These are phyloP conservation scores for Aphanocladium album DNA, from an alignment of 2,329 filamentous ascomycete species.

Conservation along the genomic window DNA sequence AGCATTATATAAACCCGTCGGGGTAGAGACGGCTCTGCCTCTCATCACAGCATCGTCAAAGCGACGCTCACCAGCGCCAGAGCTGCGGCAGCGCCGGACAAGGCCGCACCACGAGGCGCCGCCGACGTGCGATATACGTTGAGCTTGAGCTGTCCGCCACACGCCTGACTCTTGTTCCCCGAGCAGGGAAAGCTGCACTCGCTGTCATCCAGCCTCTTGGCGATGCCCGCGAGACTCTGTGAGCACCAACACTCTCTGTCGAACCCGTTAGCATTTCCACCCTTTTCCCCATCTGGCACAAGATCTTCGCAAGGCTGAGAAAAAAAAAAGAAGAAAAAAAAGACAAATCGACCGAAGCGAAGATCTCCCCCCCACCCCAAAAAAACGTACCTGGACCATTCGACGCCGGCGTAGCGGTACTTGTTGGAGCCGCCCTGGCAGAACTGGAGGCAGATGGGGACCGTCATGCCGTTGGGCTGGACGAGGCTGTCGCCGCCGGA, in stretches of 20 bases:
- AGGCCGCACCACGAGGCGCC: neutral
- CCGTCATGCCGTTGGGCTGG: slow-evolving; percentile 44
- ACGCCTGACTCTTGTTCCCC: slow-evolving; percentile 46
- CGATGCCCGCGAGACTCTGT: slow-evolving; percentile 41
- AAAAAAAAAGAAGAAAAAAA: too few species aligned
- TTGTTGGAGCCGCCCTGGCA: slow-evolving; percentile 36
- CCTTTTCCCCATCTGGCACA: too few species aligned
- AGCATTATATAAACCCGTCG: neutral
- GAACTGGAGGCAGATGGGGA: slow-evolving; percentile 45
- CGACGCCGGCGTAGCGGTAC: slow-evolving; percentile 49
- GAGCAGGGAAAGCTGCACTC: slow-evolving; percentile 49
- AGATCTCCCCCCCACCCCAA: too few species aligned
- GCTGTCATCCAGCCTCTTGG: slow-evolving; percentile 40
- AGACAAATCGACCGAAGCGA: neutral
- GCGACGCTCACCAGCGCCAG: neutral
- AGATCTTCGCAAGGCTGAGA: too few species aligned
- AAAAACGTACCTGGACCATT: slow-evolving; percentile 42
- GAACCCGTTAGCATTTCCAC: neutral
- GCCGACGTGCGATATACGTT: slow-evolving; percentile 36
- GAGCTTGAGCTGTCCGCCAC: slow-evolving; percentile 48
- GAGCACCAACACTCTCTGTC: slow-evolving; percentile 57
- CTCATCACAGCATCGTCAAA: neutral
- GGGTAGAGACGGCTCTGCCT: neutral
- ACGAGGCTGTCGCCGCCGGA: slow-evolving; percentile 36
- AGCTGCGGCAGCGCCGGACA: neutral